Percentiles rank a stretch among this genome's conserved stretches.
Conservation (phyloP, 495 filamentous ascomycete species). For the Cercophora sp. region DNA sequence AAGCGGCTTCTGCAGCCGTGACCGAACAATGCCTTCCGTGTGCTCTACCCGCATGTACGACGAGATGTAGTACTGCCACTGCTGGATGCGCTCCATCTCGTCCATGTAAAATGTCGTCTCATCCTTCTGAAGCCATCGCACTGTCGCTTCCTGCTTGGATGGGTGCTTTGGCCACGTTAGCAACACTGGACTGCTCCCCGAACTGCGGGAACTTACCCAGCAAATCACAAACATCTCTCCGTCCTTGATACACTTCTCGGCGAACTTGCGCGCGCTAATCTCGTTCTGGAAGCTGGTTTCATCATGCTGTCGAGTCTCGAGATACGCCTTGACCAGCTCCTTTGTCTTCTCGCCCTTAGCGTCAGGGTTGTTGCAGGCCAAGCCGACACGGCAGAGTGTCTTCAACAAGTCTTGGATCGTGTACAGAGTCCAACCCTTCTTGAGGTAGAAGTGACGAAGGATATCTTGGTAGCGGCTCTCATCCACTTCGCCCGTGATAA, state of each 20-base stretch:
- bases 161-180: conserved; percentile 43
- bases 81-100: conserved; percentile 53
- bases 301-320: conserved; percentile 71
- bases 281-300: conserved; percentile 81
- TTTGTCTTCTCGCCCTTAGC: conserved; percentile 80
- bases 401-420: conserved; percentile 80
- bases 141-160: conserved; percentile 51
- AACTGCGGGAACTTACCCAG: conserved; percentile 79
- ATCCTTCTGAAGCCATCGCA: conserved; percentile 72
- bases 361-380: conserved; percentile 71
- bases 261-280: conserved; percentile 79
- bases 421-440: conserved; percentile 85
- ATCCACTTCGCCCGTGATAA: conserved; percentile 79
- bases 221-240: conserved; percentile 83
- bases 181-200: background rate
- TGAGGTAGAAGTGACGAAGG: conserved; percentile 82
- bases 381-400: conserved; percentile 69
- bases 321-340: conserved; percentile 78
- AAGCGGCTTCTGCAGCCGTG: conserved; percentile 60
- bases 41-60: conserved; percentile 82
- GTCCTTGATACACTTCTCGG: conserved; percentile 81
- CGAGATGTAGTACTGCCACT: conserved; percentile 91
- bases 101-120: conserved; percentile 74
- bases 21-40: conserved; percentile 75
- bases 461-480: conserved; percentile 78